Base-by-base conservation (phyloP, 192 early-diverging fungal genomes). In the Coemansia guatemalensis region DNA sequence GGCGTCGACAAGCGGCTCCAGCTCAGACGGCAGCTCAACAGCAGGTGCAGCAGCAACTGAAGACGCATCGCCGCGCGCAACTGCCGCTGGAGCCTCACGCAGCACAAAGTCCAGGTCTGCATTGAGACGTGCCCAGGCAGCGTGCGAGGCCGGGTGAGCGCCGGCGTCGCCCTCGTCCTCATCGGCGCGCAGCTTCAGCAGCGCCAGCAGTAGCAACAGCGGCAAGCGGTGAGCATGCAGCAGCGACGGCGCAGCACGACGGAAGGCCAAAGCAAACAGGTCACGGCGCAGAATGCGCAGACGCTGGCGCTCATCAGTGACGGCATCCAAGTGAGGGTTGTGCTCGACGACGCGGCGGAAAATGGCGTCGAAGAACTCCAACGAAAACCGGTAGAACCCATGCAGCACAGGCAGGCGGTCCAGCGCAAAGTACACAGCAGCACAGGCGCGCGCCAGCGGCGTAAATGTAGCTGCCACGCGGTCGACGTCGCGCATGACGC, bases 301-400 rank as follows among this genome's bases (percentile, higher is more conserved):
- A 32, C 96, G 87, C 66, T 86, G 75, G 23, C 60, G 74, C 64
- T 85, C 83, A 68, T 94, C 97, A 22, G 78, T 74, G 24, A 89
- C 62, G 20, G 81, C 82, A 25, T 83, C 75, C 52, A 93, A 75
- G 48, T 87, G 73, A 27, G 88, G 80, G 79, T 96, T 84, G 27
- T 85, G 78, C 69, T 93, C 89, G 11, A 99, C 84, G 0, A 95
- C 88, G 56, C 72, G 85, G 65, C 91, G 79, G 84, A 99, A 99
- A 47, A 98, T 95, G 53, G 89, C 86, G 53, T 91, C 86, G 81
- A 99, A 98, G 77, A 95, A 99, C 70, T 92, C 93, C 27, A 98
- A 87, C 22, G 97, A 97, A 83, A 99, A 97, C 83, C 97, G 96
- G 78, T 99, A 99, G 80, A 97, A 99, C 69, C 92, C 88, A 65